Base-by-base conservation (phyloP, 768 basidiomycete genomes). In the Phaeotremella skinneri region DNA sequence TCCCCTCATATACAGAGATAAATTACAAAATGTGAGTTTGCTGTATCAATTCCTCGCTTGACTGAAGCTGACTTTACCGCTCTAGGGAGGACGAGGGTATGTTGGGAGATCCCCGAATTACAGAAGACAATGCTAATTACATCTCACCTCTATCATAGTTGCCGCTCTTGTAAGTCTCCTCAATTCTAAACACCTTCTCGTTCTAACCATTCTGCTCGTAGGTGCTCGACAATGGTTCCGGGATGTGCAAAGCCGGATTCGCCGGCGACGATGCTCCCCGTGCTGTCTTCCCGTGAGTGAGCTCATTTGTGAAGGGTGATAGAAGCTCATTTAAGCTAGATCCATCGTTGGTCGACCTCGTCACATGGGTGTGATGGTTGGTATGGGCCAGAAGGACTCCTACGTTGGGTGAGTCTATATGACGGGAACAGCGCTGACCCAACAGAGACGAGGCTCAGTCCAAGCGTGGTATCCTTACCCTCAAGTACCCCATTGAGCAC, bases 161-260 rank as follows among this genome's bases (percentile, higher is more conserved):
- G 69, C 72, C 55, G 69, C 72, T 49, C 60, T 74, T 31, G 68
- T 67, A 41, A 56, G 66, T 67, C 58, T 13, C 9, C 13, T 50
- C 3, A 5, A 26, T 25, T 37, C 49, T 32, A 20, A 13, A n/a
- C 29, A 9, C 21, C 7, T 3, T 25, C n/a, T 4, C 21, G 16
- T 31, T 7, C 7, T 11, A 27, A 16, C 45, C 37, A 47, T 21
- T 41, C 50, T 45, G 14, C 34, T 20, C 55, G 45, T 37, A 69
- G 64, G 74, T 77, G 54, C 74, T 77, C 64, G 76, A 77, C 74
- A 77, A 77, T 72, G 76, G 76, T 71, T 97, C 93, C 76, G 94
- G 93, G 81, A 98, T 97, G 93, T 97, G 93, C 88, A 98, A 98
- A 83, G 94, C 94, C 85, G 94, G 96, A 69, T 76, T 78, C 78